Conservation (phyloP, 2,329 filamentous ascomycete genomes). For the Hymenoscyphus salicellus region DNA sequence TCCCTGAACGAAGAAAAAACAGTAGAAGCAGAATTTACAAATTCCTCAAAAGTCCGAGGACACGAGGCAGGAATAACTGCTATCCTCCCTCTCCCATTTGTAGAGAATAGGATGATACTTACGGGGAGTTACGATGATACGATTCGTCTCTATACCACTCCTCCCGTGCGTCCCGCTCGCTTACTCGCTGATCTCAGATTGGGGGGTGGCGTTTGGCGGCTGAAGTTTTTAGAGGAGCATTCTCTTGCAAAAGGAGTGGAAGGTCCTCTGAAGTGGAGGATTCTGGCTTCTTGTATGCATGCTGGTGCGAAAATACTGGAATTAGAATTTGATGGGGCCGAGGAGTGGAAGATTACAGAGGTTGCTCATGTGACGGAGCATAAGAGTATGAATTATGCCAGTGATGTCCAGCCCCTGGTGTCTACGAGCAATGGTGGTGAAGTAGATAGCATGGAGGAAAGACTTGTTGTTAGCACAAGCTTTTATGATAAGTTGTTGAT, state of each 20-base stretch:
- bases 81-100: conserved; percentile 65
- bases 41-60: conserved; percentile 41
- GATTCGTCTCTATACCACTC: conserved; percentile 61
- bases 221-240: conserved; percentile 57
- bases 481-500: conserved; percentile 73
- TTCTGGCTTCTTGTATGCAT: conserved; percentile 94
- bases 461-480: conserved; percentile 64
- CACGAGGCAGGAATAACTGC: conserved; percentile 85
- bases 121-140: conserved; percentile 92
- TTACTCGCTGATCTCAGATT: conserved; percentile 63
- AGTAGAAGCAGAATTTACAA: neutral
- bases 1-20: neutral
- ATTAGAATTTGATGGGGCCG: conserved; percentile 34
- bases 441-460: conserved; percentile 20
- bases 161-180: conserved; percentile 39
- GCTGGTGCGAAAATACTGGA: conserved; percentile 70
- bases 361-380: conserved; percentile 77
- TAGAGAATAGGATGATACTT: conserved; percentile 54
- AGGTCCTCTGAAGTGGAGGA: conserved; percentile 38
- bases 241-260: conserved; percentile 3
- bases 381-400: conserved; percentile 65
- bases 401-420: neutral
- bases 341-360: conserved; percentile 59
- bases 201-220: conserved; percentile 82
- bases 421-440: conserved; percentile 46